Evolutionary conservation across 2,329 filamentous ascomycete genomes (phyloP).

Genomic region (Eurotiales sp.): DNA sequence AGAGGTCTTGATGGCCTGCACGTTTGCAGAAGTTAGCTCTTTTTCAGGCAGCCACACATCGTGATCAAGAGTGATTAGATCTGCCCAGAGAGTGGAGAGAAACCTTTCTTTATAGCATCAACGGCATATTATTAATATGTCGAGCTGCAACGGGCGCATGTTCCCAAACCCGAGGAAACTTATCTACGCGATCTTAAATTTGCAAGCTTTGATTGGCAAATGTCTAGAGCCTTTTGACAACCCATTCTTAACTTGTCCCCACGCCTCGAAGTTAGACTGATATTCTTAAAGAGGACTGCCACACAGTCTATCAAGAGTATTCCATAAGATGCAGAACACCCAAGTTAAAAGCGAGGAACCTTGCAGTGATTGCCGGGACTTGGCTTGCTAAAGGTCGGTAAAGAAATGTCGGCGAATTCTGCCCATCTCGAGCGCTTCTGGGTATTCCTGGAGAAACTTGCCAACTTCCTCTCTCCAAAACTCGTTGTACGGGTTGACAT

Average conservation of each 20-base stretch:
- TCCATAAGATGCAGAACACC: too few relatives aligned
- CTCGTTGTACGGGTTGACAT: slow-evolving; percentile 39
- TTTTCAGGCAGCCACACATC: too few relatives aligned
- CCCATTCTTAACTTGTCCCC: not conserved
- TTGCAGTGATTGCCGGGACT: too few relatives aligned
- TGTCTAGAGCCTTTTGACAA: not conserved
- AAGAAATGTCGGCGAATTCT: slow-evolving; percentile 33
- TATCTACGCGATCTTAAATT: not conserved
- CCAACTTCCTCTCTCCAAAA: slow-evolving; percentile 39
- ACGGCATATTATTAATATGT: not conserved
- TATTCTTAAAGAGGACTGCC: not conserved
- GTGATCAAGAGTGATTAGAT: too few relatives aligned
- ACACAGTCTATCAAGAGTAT: not conserved
- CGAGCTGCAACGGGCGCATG: not conserved
- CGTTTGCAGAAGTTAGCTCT: too few relatives aligned
- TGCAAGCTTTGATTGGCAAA: slow-evolving; percentile 1
- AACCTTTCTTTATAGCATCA: too few relatives aligned
- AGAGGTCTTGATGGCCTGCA: too few relatives aligned
- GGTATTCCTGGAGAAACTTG: slow-evolving; percentile 38
- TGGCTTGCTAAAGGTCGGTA: too few relatives aligned
- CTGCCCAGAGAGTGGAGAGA: too few relatives aligned
- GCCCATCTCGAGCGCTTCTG: slow-evolving; percentile 40
- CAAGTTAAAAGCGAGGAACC: too few relatives aligned
- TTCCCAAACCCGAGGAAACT: not conserved
- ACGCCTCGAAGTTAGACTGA: not conserved